These are phyloP conservation scores for Ustulina deusta DNA, from an alignment of 2,329 filamentous ascomycete species.

Conservation along the genomic window DNA sequence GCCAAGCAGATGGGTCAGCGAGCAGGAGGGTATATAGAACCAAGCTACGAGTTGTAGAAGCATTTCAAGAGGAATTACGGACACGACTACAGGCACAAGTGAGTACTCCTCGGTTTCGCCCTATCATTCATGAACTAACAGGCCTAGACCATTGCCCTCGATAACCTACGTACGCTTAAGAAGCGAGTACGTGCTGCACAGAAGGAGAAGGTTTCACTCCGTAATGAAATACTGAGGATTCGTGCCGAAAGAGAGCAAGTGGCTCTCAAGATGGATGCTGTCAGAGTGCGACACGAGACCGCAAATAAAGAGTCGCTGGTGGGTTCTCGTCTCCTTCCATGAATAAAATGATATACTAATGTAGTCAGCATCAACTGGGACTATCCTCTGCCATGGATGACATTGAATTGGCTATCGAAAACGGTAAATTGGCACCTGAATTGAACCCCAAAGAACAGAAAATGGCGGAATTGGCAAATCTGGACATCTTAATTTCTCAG, in stretches of 20 bases:
- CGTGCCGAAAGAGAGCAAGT: constrained; percentile 71
- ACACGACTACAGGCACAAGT: constrained; percentile 70
- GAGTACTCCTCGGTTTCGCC: constrained; percentile 47
- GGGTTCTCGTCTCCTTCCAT: constrained; percentile 41
- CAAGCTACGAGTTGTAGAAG: constrained; percentile 68
- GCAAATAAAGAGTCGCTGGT: constrained; percentile 66
- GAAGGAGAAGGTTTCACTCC: constrained; percentile 66
- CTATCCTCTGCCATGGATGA: constrained; percentile 71
- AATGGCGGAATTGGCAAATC: constrained; percentile 64
- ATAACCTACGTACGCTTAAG: constrained; percentile 67
- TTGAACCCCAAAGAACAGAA: constrained; percentile 61
- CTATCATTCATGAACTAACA: constrained; percentile 24
- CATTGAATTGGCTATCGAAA: constrained; percentile 68
- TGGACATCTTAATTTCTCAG: constrained; percentile 68
- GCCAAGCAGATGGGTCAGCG: constrained; percentile 58
- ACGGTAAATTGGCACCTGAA: constrained; percentile 62
- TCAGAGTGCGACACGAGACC: constrained; percentile 70
- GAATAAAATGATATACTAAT: constrained; percentile 15
- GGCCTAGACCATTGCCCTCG: constrained; percentile 67
- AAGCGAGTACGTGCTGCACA: constrained; percentile 69
- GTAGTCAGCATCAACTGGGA: constrained; percentile 59
- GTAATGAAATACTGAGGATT: constrained; percentile 70
- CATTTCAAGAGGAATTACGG: constrained; percentile 68
- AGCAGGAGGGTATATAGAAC: constrained; percentile 66
- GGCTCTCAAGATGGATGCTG: constrained; percentile 70